A percentile compares a stretch with the other conserved stretches of the same genome.
Conservation (phyloP, 2,329 filamentous ascomycete species). For the Exophiala alcalophila region DNA sequence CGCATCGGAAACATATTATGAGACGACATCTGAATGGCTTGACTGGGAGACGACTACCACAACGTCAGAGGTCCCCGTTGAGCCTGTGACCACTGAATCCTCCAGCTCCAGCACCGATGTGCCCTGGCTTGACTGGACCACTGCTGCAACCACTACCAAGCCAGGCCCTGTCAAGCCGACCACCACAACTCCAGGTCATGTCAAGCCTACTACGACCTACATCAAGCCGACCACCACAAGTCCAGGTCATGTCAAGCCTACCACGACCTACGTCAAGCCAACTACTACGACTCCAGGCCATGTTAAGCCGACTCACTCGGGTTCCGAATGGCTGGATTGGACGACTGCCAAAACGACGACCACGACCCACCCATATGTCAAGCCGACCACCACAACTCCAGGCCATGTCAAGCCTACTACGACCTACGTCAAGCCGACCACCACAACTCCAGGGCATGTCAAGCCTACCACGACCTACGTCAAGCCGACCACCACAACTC, state of each 20-base stretch:
- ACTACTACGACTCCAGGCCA: background rate
- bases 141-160: no score
- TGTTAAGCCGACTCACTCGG: background rate
- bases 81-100: background rate
- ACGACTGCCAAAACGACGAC: background rate
- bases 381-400: no score
- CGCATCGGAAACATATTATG: no score
- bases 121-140: no score
- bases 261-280: background rate
- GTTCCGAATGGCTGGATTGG: conserved; percentile 1
- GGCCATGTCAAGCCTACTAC: no score
- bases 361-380: background rate
- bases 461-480: background rate
- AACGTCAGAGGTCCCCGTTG: no score
- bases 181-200: background rate
- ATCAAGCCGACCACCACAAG: background rate
- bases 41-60: no score
- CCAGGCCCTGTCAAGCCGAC: background rate
- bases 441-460: no score
- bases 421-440: no score
- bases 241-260: no score
- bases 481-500: background rate
- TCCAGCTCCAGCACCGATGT: background rate
- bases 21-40: no score
- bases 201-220: background rate